These are phyloP conservation scores for Syzygium malaccense DNA, from an alignment of 441 rosid genomes.

Conservation along the genomic window DNA sequence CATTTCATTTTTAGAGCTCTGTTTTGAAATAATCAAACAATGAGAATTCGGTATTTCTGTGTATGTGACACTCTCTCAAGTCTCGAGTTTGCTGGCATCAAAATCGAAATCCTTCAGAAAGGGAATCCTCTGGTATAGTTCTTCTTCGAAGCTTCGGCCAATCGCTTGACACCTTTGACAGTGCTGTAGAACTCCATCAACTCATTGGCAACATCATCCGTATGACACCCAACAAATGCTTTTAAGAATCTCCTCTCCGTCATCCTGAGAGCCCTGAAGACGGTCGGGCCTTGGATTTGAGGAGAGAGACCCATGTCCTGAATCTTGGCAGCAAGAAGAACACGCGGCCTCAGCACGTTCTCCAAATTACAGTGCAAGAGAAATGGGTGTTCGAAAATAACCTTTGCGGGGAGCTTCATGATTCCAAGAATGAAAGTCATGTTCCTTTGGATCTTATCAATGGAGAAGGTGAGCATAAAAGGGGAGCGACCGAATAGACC, in stretches of 20 bases:
- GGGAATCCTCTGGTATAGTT: neutral
- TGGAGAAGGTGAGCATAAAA: slow-evolving; percentile 47
- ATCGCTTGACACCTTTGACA: slow-evolving; percentile 45
- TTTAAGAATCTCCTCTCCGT: slow-evolving; percentile 46
- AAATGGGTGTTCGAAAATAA: slow-evolving; percentile 38
- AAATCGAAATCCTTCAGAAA: slow-evolving; percentile 53
- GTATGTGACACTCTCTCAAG: neutral
- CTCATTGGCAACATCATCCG: slow-evolving; percentile 34
- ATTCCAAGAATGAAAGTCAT: slow-evolving; percentile 68
- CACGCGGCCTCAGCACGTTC: slow-evolving; percentile 49
- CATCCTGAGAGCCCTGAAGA: slow-evolving; percentile 59
- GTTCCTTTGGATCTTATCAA: slow-evolving; percentile 77
- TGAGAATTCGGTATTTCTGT: neutral
- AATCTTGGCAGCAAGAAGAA: slow-evolving; percentile 43
- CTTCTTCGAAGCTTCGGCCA: slow-evolving; percentile 56
- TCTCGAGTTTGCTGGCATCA: slow-evolving; percentile 10
- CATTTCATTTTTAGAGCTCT: neutral
- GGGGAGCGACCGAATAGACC: slow-evolving; percentile 55
- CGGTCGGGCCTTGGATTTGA: slow-evolving; percentile 24
- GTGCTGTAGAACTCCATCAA: slow-evolving; percentile 41
- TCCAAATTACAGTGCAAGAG: slow-evolving; percentile 50
- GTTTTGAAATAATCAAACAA: neutral
- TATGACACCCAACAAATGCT: slow-evolving; percentile 48
- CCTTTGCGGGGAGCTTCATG: slow-evolving; percentile 49
- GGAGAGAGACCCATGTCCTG: slow-evolving; percentile 55